Evolutionary conservation across 2,329 filamentous ascomycete species (phyloP), one percentile per base, ranked within the genome.

Genomic region (Aureobasidium leucospermi): DNA sequence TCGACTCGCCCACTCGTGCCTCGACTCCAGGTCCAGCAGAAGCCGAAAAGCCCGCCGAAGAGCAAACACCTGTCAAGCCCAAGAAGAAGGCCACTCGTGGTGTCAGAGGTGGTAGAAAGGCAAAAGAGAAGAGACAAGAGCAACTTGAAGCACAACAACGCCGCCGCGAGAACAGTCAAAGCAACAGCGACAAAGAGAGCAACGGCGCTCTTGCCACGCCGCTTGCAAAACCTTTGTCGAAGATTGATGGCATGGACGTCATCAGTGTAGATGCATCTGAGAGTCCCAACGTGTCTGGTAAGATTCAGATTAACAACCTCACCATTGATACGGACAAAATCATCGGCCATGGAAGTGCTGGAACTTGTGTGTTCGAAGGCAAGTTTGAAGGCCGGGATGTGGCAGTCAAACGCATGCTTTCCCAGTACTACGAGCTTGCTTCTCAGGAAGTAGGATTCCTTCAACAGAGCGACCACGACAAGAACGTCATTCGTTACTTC

Each of bases 401-500:
- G 29, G 94, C 94, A 1, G 90, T 99, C 49, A 99, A 99, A 78
- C 85, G 94, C 36, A 96, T 99, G 90, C 79, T 97, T 62, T 90
- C 93, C 36, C 90, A 96, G 66, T 96, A 96, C 67, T 96, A 92
- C 70, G 93, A 96, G 64, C 89, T 99, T 66, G 94, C 94, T 0
- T 91, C 90, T 10, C 91, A 96, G 68, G 94, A 99, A 74, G 96
- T 96, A 1, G 88, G 88, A 62, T 79, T 97, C 56, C 76, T 99
- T 10, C 83, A 95, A 62, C 91, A 96, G 72, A 96, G 92, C 68
- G 94, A 99, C 66, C 89, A 96, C 67, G 94, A 99, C 68, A 87
- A 88, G 11, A 97, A 99, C 71, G 93, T 99, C 43, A 96, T 99
- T 64, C 90, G 93, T 41, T 99, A 99, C 70, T 96, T 90, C 69